These are phyloP conservation scores for Echium plantagineum DNA, from an alignment of 257 asterid genomes.

Conservation along the genomic window DNA sequence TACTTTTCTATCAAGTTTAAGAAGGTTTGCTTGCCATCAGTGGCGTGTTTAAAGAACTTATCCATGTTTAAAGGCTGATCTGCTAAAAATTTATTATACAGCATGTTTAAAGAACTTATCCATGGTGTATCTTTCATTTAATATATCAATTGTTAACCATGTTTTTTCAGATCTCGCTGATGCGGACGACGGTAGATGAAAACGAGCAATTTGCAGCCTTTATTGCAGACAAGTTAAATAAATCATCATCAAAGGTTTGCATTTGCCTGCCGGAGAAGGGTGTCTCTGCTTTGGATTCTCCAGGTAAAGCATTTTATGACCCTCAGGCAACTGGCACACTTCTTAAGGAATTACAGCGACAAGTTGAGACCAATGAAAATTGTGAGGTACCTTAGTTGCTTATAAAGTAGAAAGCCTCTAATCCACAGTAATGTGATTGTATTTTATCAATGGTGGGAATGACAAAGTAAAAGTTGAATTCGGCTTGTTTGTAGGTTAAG, in stretches of 20 bases:
- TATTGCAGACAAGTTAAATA: constrained; percentile 73
- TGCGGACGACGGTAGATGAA: constrained; percentile 82
- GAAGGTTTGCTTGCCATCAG: background rate
- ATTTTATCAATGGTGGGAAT: constrained; percentile 2
- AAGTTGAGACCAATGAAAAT: constrained; percentile 38
- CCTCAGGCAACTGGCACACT: constrained; percentile 73
- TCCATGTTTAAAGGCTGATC: background rate
- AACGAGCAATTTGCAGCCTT: constrained; percentile 71
- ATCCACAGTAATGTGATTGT: constrained; percentile 9
- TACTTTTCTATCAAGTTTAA: background rate
- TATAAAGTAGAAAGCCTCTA: constrained; percentile 12
- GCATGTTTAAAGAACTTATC: background rate
- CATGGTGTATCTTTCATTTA: background rate
- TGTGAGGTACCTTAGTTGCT: constrained; percentile 50
- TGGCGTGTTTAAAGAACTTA: constrained; percentile 1
- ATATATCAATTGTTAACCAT: background rate
- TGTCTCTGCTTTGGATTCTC: constrained; percentile 86
- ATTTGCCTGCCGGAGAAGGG: constrained; percentile 87
- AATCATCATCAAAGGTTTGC: constrained; percentile 52
- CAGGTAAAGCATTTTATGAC: constrained; percentile 66
- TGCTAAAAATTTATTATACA: background rate
- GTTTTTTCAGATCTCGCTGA: constrained; percentile 58
- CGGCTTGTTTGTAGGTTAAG: constrained; percentile 46
- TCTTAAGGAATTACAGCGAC: constrained; percentile 50
- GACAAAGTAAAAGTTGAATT: background rate